Conservation (phyloP, 2,329 filamentous ascomycete species). For the Bipolaris gigantea region DNA sequence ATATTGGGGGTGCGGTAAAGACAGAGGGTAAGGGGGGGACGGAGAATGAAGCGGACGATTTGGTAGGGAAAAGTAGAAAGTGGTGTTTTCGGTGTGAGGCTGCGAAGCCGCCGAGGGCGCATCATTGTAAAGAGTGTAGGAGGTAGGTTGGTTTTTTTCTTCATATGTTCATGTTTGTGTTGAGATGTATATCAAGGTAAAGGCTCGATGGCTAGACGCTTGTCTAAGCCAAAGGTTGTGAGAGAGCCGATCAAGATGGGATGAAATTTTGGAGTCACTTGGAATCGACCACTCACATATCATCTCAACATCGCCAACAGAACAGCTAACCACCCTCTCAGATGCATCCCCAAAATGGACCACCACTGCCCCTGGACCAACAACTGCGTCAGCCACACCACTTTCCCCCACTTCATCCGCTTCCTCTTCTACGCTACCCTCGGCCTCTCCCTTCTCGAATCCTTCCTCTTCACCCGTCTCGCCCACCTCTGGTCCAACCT, state of each 20-base stretch:
- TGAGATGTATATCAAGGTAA: too few relatives aligned
- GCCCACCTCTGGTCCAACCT: conserved; percentile 64
- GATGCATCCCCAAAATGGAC: conserved; percentile 79
- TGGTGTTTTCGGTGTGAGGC: conserved; percentile 79
- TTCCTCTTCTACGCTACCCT: conserved; percentile 72
- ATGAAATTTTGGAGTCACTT: background rate
- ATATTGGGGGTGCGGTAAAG: conserved; percentile 1
- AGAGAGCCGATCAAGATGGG: background rate
- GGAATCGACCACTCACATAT: background rate
- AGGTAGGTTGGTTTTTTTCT: conserved; percentile 47
- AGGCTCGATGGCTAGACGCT: too few relatives aligned
- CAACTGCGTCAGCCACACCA: conserved; percentile 81
- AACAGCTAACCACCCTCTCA: conserved; percentile 25
- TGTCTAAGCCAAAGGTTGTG: too few relatives aligned
- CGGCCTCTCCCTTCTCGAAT: conserved; percentile 63
- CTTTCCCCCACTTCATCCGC: conserved; percentile 79
- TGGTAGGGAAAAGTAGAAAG: conserved; percentile 40
- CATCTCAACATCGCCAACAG: background rate
- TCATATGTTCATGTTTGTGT: too few relatives aligned
- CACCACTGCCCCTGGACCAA: conserved; percentile 85
- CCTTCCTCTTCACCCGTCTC: conserved; percentile 63
- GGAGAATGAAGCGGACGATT: background rate
- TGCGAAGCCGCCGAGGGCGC: conserved; percentile 74
- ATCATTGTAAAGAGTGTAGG: conserved; percentile 78
- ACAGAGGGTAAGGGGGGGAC: background rate